Percentiles rank a stretch among this genome's conserved stretches.
Evolutionary conservation across 2,329 filamentous ascomycete genomes (phyloP).

Genomic region (Calonectria pteridis): DNA sequence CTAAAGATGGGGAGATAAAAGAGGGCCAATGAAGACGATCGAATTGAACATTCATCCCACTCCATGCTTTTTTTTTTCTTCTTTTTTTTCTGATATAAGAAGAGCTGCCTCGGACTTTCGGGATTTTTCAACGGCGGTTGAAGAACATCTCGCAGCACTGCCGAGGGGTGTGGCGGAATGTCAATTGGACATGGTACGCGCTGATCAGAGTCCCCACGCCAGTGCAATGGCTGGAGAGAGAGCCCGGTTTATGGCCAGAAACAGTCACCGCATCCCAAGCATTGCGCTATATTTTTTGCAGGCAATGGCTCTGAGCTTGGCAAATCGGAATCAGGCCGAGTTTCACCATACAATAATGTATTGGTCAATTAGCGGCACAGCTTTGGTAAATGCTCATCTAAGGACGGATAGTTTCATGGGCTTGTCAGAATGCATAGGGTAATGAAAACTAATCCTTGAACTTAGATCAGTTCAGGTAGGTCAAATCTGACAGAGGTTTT

Average conservation of each 20-base stretch:
- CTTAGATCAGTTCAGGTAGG: too few species aligned
- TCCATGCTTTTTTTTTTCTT: neutral
- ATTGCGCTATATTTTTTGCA: neutral
- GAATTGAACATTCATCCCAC: neutral
- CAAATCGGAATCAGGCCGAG: neutral
- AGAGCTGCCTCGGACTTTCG: neutral
- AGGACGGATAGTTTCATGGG: neutral
- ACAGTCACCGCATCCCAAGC: neutral
- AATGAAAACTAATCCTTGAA: neutral
- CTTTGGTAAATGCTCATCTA: neutral
- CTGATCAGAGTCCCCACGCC: neutral
- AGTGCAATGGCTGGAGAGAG: neutral
- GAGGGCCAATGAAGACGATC: neutral
- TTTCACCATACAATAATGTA: too few species aligned
- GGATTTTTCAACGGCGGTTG: neutral
- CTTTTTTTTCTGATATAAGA: neutral
- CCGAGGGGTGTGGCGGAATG: neutral
- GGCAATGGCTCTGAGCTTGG: neutral
- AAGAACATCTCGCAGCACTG: neutral
- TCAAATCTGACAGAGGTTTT: neutral
- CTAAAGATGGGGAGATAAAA: constrained; percentile 20
- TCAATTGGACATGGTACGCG: neutral
- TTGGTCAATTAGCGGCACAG: neutral
- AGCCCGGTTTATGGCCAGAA: neutral
- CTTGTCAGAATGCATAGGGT: neutral